A percentile compares a stretch with the other conserved stretches of the same genome.
Conservation (phyloP, 176 grass and related monocot species). For the Secale cereale region DNA sequence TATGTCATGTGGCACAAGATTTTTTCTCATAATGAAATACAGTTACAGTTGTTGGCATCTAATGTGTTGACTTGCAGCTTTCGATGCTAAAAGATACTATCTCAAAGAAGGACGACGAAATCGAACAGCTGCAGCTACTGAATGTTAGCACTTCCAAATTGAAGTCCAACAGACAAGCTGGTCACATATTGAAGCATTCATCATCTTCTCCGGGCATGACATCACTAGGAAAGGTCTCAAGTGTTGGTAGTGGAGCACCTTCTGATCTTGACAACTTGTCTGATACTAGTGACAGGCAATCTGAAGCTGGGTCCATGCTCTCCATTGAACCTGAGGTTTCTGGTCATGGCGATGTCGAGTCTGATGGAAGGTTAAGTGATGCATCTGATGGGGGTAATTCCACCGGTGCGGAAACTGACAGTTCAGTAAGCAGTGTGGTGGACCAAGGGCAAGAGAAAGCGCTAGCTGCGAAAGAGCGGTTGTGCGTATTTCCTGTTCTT, state of each 20-base stretch:
- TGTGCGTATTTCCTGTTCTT: constrained; percentile 44
- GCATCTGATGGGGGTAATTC: constrained; percentile 63
- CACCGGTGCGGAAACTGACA: constrained; percentile 61
- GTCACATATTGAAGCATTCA: constrained; percentile 60
- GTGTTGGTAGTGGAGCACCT: constrained; percentile 34
- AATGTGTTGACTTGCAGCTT: constrained; percentile 43
- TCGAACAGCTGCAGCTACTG: constrained; percentile 51
- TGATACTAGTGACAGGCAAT: constrained; percentile 60
- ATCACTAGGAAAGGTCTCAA: constrained; percentile 44
- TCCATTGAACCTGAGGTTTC: constrained; percentile 51
- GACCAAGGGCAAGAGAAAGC: constrained; percentile 60
- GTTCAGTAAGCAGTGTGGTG: constrained; percentile 36
- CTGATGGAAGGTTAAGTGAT: constrained; percentile 78
- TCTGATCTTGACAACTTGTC: constrained; percentile 60
- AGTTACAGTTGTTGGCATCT: not conserved
- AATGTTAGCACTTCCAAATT: constrained; percentile 39
- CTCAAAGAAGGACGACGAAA: constrained; percentile 81
- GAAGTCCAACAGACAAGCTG: constrained; percentile 27
- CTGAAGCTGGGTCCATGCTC: constrained; percentile 61
- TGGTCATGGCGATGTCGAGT: constrained; percentile 54
- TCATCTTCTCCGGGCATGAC: constrained; percentile 69
- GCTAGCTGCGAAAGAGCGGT: constrained; percentile 54
- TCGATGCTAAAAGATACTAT: constrained; percentile 75
- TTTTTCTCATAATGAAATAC: not conserved
- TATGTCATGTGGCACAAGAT: not conserved